These are phyloP conservation scores for Gastrodia elata DNA, from an alignment of 106 monocot species.

Conservation along the genomic window DNA sequence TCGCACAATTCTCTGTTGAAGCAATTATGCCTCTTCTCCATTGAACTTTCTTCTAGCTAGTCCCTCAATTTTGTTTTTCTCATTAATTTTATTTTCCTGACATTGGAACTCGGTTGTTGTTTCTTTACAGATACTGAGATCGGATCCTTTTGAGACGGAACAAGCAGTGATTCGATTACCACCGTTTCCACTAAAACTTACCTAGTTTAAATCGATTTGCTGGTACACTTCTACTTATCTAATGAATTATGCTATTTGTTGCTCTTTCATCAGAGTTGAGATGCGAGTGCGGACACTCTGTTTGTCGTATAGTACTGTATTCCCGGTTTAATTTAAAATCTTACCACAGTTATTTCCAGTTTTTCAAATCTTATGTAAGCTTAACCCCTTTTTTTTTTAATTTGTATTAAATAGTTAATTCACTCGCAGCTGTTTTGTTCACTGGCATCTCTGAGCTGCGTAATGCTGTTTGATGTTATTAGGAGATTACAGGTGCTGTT, in stretches of 20 bases:
- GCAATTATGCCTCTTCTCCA: neutral
- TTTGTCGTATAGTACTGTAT: neutral
- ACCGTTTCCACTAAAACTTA: slow-evolving; percentile 23
- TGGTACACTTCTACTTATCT: neutral
- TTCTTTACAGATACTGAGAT: slow-evolving; percentile 54
- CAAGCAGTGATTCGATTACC: slow-evolving; percentile 76
- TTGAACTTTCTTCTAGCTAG: neutral
- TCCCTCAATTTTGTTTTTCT: neutral
- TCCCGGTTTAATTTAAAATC: too few species aligned
- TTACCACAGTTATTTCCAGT: too few species aligned
- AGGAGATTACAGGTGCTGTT: too few species aligned
- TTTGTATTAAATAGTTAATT: too few species aligned
- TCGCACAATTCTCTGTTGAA: neutral
- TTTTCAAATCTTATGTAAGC: too few species aligned
- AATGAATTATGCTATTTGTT: neutral
- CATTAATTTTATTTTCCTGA: neutral
- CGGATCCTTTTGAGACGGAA: slow-evolving; percentile 76
- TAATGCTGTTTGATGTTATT: too few species aligned
- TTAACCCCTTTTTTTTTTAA: too few species aligned
- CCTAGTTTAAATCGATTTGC: neutral
- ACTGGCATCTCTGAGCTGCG: too few species aligned
- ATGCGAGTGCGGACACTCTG: neutral
- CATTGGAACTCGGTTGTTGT: slow-evolving; percentile 1
- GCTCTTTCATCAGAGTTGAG: neutral
- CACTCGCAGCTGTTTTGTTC: too few species aligned